These are phyloP conservation scores for Rhodosporidiobolus odoratus DNA, from an alignment of 768 basidiomycete genomes.

Conservation along the genomic window DNA sequence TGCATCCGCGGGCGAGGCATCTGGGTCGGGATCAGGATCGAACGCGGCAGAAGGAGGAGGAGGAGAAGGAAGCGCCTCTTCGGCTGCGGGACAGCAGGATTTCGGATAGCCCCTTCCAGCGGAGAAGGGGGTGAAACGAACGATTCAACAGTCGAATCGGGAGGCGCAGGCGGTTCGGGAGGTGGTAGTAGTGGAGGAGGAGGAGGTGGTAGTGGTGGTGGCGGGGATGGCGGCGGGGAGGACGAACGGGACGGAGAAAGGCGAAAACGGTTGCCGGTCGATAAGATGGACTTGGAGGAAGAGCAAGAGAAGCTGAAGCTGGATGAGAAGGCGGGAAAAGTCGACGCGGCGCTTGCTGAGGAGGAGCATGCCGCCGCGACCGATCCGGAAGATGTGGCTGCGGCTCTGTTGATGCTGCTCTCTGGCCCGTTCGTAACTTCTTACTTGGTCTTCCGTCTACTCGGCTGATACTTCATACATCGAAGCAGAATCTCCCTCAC, in stretches of 20 bases:
- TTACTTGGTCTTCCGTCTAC: too few species aligned
- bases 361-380: neutral
- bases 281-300: conserved; percentile 9
- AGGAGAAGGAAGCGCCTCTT: neutral
- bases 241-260: neutral
- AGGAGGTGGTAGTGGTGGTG: neutral
- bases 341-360: neutral
- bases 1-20: neutral
- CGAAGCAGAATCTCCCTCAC: too few species aligned
- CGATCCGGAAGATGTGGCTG: conserved; percentile 5
- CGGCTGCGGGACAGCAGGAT: neutral
- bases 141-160: neutral
- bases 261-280: neutral
- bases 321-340: neutral
- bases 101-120: conserved; percentile 19
- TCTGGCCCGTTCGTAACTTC: neutral
- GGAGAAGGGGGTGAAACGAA: conserved; percentile 13
- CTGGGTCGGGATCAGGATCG: too few species aligned
- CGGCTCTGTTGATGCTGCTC: conserved; percentile 7
- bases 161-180: neutral
- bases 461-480: too few species aligned
- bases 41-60: neutral
- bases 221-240: conserved; percentile 8
- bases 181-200: neutral
- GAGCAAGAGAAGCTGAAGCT: conserved; percentile 9